These are phyloP conservation scores for Ogataea hybrid DNA, from an alignment of 1,139 yeast species.

Conservation along the genomic window DNA sequence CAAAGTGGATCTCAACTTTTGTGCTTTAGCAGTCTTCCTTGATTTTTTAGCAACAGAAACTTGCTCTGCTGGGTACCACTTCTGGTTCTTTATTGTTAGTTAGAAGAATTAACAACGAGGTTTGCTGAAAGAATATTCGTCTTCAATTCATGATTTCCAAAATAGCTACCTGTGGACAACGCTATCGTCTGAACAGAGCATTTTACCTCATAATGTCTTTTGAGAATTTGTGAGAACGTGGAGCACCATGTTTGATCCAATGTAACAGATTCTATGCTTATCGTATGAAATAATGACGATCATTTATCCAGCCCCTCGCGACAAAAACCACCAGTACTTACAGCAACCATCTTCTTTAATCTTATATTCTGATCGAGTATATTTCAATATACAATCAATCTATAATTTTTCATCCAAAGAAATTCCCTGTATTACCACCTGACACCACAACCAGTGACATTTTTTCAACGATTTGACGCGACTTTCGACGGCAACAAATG, in stretches of 20 bases:
- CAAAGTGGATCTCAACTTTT: slow-evolving; percentile 93
- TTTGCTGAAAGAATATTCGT: too few relatives aligned
- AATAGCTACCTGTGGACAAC: too few relatives aligned
- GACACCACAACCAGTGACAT: background rate
- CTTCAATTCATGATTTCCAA: too few relatives aligned
- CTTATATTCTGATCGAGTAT: slow-evolving; percentile 5
- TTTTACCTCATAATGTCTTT: too few relatives aligned
- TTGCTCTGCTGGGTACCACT: slow-evolving; percentile 97
- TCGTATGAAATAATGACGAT: too few relatives aligned
- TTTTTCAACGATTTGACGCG: background rate
- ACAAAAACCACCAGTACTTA: background rate
- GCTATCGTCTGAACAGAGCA: too few relatives aligned
- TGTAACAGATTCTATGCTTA: too few relatives aligned
- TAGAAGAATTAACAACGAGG: too few relatives aligned
- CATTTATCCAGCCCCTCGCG: too few relatives aligned
- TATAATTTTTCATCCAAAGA: slow-evolving; percentile 7
- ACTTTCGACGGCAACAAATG: background rate
- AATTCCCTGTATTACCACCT: slow-evolving; percentile 2
- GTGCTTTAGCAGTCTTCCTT: slow-evolving; percentile 93
- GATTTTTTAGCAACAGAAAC: slow-evolving; percentile 81
- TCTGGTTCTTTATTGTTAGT: slow-evolving; percentile 61
- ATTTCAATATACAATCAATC: slow-evolving; percentile 8
- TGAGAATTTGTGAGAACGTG: too few relatives aligned
- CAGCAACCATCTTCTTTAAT: slow-evolving; percentile 11
- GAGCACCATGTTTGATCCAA: too few relatives aligned